These are phyloP conservation scores for Lasiosphaeriaceae sp. DNA, from an alignment of 495 filamentous ascomycete species.

Conservation along the genomic window DNA sequence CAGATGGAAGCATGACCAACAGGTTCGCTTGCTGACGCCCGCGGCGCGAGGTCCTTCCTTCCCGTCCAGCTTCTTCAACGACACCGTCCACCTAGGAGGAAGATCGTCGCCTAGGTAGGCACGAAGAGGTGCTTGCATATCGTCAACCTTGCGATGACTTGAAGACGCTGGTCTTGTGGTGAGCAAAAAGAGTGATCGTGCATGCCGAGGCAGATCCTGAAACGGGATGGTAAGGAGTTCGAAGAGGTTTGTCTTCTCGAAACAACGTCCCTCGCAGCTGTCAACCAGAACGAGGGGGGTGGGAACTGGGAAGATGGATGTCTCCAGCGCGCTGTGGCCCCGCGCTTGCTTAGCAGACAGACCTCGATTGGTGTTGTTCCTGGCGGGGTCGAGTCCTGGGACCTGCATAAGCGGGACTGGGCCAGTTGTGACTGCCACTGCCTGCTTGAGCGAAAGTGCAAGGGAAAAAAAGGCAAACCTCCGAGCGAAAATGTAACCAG, in stretches of 20 bases:
- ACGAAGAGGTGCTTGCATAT: too few relatives aligned
- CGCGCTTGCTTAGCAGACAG: too few relatives aligned
- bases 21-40: too few relatives aligned
- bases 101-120: too few relatives aligned
- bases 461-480: too few relatives aligned
- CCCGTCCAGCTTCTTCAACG: too few relatives aligned
- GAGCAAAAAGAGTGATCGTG: background rate
- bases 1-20: too few relatives aligned
- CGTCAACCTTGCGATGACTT: too few relatives aligned
- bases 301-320: background rate
- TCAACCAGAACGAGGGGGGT: background rate
- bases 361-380: background rate
- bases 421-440: background rate
- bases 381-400: background rate
- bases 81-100: too few relatives aligned
- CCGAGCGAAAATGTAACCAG: constrained; percentile 10
- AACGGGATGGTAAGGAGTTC: background rate
- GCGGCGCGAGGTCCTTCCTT: too few relatives aligned
- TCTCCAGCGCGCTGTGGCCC: background rate
- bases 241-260: background rate
- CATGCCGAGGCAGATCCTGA: constrained; percentile 4
- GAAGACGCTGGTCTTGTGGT: background rate
- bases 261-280: background rate
- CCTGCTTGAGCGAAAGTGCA: background rate
- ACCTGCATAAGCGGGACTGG: background rate